Evolutionary conservation across 2,329 filamentous ascomycete genomes (phyloP).

Genomic region (Chaetomium sp.): DNA sequence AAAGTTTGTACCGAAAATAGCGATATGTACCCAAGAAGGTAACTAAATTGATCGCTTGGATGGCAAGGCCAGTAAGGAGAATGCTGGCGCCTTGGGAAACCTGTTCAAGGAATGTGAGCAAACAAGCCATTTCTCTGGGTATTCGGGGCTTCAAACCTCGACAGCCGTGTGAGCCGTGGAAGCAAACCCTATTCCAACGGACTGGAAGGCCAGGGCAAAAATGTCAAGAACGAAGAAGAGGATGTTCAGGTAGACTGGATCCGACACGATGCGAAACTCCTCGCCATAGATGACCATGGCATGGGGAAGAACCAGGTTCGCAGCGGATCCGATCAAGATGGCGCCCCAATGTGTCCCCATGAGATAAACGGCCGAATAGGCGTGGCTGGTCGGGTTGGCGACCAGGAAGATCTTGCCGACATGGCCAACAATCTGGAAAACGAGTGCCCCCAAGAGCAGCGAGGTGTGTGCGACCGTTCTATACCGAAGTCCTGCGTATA

Average conservation of each 20-base stretch:
- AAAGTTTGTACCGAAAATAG: constrained; percentile 46
- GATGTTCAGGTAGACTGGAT: constrained; percentile 42
- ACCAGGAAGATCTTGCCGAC: constrained; percentile 49
- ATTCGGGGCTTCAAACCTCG: constrained; percentile 40
- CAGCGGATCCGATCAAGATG: constrained; percentile 48
- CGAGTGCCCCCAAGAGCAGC: constrained; percentile 45
- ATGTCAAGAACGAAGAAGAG: constrained; percentile 42
- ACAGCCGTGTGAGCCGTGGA: constrained; percentile 40
- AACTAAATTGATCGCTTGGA: constrained; percentile 48
- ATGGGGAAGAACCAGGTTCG: constrained; percentile 51
- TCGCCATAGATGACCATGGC: constrained; percentile 52
- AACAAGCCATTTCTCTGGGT: constrained; percentile 21
- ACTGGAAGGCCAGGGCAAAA: constrained; percentile 42
- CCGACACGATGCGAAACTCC: constrained; percentile 41
- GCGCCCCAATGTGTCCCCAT: constrained; percentile 53
- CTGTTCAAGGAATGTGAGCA: constrained; percentile 31
- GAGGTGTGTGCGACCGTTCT: constrained; percentile 46
- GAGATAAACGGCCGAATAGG: constrained; percentile 49
- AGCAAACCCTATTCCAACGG: constrained; percentile 46
- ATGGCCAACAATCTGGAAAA: constrained; percentile 51
- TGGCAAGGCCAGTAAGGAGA: constrained; percentile 48
- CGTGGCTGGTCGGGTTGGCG: constrained; percentile 39
- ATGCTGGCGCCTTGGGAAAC: constrained; percentile 43
- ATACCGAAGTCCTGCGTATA: constrained; percentile 34
- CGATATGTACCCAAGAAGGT: constrained; percentile 45